Conservation (phyloP, 2,329 filamentous ascomycete species). For the Aureobasidium sp. region DNA sequence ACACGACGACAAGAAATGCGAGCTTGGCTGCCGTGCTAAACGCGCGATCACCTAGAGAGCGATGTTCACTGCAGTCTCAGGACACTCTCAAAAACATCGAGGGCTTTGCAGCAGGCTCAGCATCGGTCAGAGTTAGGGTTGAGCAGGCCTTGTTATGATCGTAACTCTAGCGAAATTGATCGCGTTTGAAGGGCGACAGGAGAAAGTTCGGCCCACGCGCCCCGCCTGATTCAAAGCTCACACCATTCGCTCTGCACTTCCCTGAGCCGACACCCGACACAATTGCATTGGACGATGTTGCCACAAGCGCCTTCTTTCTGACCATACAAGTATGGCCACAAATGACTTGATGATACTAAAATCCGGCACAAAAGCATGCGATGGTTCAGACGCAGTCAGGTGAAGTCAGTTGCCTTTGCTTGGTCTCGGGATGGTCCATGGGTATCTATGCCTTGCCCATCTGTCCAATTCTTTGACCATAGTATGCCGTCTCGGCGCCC, state of each 20-base stretch:
- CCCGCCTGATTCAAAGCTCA: no score
- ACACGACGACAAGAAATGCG: background rate
- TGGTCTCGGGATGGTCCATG: background rate
- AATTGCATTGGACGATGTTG: no score
- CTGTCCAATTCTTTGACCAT: constrained; percentile 3
- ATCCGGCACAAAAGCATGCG: no score
- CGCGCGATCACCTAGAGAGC: background rate
- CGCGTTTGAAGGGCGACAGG: background rate
- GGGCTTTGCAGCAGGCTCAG: background rate
- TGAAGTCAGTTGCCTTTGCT: background rate
- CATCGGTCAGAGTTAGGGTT: background rate
- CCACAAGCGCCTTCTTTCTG: no score
- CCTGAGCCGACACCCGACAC: no score
- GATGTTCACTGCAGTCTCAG: background rate
- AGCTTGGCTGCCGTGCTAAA: background rate
- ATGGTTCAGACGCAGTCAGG: background rate
- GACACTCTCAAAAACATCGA: background rate
- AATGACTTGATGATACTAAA: no score
- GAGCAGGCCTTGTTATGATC: background rate
- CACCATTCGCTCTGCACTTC: no score
- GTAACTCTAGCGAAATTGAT: background rate
- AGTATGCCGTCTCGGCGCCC: background rate
- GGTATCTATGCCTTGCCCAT: background rate
- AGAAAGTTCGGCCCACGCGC: no score
- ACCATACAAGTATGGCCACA: no score